Conservation (phyloP, 768 basidiomycete genomes). For the Rhodotorula toruloides region DNA sequence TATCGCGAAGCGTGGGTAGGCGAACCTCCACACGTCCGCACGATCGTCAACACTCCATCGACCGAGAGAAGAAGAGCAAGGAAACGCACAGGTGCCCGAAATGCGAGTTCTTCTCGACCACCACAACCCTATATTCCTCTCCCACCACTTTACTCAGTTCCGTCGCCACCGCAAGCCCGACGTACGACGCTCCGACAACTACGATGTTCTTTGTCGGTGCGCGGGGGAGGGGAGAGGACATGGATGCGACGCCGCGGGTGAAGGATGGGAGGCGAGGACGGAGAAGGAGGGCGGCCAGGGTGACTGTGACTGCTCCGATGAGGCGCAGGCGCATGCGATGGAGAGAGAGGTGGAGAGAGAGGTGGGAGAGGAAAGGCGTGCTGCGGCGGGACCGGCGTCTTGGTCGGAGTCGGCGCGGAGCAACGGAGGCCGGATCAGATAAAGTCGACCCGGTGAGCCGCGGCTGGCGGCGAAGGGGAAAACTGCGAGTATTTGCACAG, state of each 20-base stretch:
- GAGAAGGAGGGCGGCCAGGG: background rate
- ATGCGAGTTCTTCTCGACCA: conserved; percentile 56
- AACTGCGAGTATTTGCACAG: too few species aligned
- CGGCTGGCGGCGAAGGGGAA: too few species aligned
- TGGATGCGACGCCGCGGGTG: background rate
- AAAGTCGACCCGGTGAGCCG: too few species aligned
- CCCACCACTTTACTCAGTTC: conserved; percentile 46
- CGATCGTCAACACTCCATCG: background rate
- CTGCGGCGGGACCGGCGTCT: too few species aligned
- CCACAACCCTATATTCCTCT: conserved; percentile 55
- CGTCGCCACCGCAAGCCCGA: conserved; percentile 46
- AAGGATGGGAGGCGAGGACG: background rate
- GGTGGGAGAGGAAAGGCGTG: too few species aligned
- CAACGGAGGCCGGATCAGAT: too few species aligned
- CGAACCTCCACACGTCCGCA: conserved; percentile 52
- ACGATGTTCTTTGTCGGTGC: conserved; percentile 49
- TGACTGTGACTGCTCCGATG: too few species aligned
- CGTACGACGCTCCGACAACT: conserved; percentile 58
- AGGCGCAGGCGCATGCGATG: background rate
- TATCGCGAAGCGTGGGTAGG: conserved; percentile 58
- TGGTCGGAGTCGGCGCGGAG: too few species aligned
- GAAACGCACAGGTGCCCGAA: conserved; percentile 36
- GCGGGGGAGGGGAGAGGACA: background rate
- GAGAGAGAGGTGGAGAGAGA: too few species aligned
- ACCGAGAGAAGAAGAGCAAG: background rate